Evolutionary conservation across 495 filamentous ascomycete species (phyloP), one percentile per base, ranked within the genome.

Genomic region (Penicillium psychrofluorescens): DNA sequence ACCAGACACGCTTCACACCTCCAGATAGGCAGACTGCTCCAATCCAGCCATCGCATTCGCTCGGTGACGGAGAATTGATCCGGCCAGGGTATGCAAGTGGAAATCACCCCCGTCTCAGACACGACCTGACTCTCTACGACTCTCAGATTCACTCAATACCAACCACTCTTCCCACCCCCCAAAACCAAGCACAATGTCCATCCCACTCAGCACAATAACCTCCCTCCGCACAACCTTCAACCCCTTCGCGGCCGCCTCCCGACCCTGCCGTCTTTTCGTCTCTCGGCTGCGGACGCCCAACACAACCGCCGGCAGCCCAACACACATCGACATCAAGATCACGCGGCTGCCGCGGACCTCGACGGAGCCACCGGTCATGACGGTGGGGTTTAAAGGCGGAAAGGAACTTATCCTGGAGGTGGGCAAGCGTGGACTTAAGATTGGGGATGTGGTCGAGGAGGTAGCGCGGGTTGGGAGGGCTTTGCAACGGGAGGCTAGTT

Each of bases 401-500:
- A 72, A 71, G 53, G 67, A 75, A 39, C 43, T 76, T 15, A 61
- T 61, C 10, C 44, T 64, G 41, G 87, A 94, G 72, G 85, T 95
- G 61, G 84, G 90, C 40, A 90, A 88, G 63, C 83, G 88, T 46
- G 80, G 82, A 54, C 67, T 95, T 65, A 83, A 81, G 55, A 90
- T 96, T 53, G 86, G 87, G 42, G 88, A 90, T 59, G 78, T 96
- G 4, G 71, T 86, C 30, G 88, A 90, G 63, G 88, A 96, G 66
- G 81, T 95, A 33, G 85, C 95, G 60, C 77, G 94, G 43, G 86
- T 97, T 72, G 94, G 88, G 35, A 74, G 94, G 39, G 63, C 67
- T 32, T 63, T 99, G 58, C 79, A 84, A 50, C 78, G 95, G 54
- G 79, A 89, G 67, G 84, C 87, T 48, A 89, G 90, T 51, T 61